These are phyloP conservation scores for Cyclotella cryptica DNA, from an alignment of 108 stramenopile species.

Conservation along the genomic window DNA sequence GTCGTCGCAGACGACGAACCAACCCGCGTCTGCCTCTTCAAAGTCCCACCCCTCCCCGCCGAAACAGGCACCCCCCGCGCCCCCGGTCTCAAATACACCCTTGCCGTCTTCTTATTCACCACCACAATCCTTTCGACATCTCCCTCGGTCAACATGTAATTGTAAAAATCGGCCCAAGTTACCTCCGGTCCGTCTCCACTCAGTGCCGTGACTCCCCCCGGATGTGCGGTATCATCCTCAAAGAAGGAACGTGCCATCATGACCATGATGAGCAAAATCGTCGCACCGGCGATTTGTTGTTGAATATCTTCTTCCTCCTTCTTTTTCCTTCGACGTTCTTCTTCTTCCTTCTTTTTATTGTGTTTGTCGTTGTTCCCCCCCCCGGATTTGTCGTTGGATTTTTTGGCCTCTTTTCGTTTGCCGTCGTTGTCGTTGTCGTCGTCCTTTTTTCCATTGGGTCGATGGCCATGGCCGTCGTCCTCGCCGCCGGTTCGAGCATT, in stretches of 20 bases:
- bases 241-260: conserved; percentile 60
- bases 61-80: conserved; percentile 55
- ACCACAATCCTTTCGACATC: conserved; percentile 93
- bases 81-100: conserved; percentile 74
- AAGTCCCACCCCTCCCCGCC: neutral
- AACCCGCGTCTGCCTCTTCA: neutral
- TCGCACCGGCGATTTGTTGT: conserved; percentile 65
- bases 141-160: conserved; percentile 81
- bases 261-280: conserved; percentile 61
- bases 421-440: too few species aligned
- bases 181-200: conserved; percentile 77
- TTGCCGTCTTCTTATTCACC: conserved; percentile 85
- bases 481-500: conserved; percentile 57
- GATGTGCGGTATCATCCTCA: conserved; percentile 54
- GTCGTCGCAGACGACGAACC: neutral
- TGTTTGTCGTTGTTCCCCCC: conserved; percentile 1
- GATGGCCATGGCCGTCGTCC: too few species aligned
- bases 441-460: too few species aligned
- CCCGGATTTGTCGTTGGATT: neutral
- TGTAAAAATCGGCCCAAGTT: conserved; percentile 91
- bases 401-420: conserved; percentile 2
- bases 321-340: conserved; percentile 46
- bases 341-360: conserved; percentile 46
- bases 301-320: conserved; percentile 61
- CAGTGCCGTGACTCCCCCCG: conserved; percentile 10